Percentiles rank a stretch among this genome's conserved stretches.
Conservation (phyloP, 2,329 filamentous ascomycete genomes). For the Mycosphaerella arachidis region DNA sequence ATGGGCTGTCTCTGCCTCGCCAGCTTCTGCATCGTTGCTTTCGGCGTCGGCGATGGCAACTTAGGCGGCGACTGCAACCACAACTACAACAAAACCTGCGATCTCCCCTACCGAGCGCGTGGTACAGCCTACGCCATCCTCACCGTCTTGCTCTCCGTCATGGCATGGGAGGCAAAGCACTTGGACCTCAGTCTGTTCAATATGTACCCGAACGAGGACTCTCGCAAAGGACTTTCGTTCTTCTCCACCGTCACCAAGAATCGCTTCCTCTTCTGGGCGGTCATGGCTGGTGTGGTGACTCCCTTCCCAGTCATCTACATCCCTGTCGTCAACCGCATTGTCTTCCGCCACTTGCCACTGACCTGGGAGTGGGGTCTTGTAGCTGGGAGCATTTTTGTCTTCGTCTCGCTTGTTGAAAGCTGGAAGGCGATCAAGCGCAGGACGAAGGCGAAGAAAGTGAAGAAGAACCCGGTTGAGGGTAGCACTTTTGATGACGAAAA, state of each 20-base stretch:
- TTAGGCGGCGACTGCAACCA: conserved; percentile 44
- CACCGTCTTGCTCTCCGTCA: conserved; percentile 42
- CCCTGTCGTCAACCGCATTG: conserved; percentile 42
- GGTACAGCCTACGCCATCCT: conserved; percentile 44
- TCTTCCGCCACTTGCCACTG: conserved; percentile 43
- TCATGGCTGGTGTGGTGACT: conserved; percentile 40
- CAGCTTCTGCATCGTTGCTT: conserved; percentile 43
- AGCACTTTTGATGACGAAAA: conserved; percentile 2
- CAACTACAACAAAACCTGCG: conserved; percentile 40
- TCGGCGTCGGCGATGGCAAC: conserved; percentile 40
- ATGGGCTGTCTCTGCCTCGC: conserved; percentile 44
- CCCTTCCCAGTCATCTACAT: conserved; percentile 46
- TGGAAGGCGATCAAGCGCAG: conserved; percentile 45
- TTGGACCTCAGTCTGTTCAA: conserved; percentile 43
- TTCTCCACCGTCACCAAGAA: conserved; percentile 33
- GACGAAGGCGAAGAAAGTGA: conserved; percentile 10
- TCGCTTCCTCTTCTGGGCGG: conserved; percentile 42
- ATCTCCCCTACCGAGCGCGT: conserved; percentile 42
- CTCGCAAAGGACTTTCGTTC: conserved; percentile 29
- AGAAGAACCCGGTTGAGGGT: background rate
- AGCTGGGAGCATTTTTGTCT: conserved; percentile 38
- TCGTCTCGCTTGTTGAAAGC: conserved; percentile 40
- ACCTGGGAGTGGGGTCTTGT: conserved; percentile 47
- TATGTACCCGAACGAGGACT: conserved; percentile 37
- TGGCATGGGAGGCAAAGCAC: conserved; percentile 48